Evolutionary conservation across 2,329 filamentous ascomycete genomes (phyloP).

Genomic region (Calonectria montana): DNA sequence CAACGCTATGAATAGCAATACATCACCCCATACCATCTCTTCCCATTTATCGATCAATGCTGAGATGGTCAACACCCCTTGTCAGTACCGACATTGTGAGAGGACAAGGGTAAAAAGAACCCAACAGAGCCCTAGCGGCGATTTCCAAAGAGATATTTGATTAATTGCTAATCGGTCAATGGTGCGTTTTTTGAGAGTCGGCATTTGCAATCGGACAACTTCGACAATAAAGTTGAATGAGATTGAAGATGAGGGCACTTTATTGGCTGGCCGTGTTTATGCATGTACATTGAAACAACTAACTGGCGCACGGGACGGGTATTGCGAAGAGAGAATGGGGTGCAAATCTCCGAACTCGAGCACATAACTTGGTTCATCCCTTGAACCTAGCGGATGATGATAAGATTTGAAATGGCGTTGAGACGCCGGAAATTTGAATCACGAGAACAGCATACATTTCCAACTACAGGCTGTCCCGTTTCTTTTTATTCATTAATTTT

Average conservation of each 20-base stretch:
- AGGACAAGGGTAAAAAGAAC: neutral
- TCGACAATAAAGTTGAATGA: conserved; percentile 22
- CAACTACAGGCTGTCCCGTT: no score
- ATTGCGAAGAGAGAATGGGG: conserved; percentile 33
- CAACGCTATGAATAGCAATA: neutral
- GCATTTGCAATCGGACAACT: conserved; percentile 25
- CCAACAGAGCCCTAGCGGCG: neutral
- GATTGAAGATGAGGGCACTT: conserved; percentile 9
- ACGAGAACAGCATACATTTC: neutral
- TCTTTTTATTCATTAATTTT: no score
- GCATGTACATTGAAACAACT: conserved; percentile 30
- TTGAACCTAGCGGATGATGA: neutral
- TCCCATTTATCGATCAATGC: neutral
- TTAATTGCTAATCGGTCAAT: neutral
- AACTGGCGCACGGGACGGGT: conserved; percentile 34
- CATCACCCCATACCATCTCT: neutral
- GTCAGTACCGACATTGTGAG: neutral
- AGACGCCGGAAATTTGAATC: neutral
- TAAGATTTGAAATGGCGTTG: no score
- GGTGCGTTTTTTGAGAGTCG: neutral
- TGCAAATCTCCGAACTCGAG: conserved; percentile 41
- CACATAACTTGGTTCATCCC: conserved; percentile 6
- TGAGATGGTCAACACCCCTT: neutral
- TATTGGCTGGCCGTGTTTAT: conserved; percentile 32
- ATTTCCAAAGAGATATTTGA: neutral